phyloP scores from a whole-genome alignment of 2,329 filamentous ascomycete species.

The Fusarium nisikadoi region DNA sequence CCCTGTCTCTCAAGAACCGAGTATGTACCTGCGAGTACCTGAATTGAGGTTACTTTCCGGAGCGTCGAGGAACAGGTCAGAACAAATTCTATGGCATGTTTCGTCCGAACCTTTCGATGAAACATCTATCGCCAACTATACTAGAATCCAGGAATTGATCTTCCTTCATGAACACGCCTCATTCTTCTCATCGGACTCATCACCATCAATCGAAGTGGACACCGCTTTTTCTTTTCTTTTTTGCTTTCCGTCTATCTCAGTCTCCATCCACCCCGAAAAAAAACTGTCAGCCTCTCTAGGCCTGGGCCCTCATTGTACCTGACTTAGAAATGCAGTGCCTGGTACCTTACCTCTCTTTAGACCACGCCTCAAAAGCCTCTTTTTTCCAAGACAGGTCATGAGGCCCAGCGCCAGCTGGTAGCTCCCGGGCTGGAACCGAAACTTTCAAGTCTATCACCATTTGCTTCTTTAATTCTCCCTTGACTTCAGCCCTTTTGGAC shows the following conservation, averaged over 20 bases:
- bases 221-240: conserved; percentile 14
- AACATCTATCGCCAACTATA: conserved; percentile 3
- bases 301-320: conserved; percentile 22
- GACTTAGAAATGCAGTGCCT: conserved; percentile 25
- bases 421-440: conserved; percentile 24
- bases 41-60: neutral
- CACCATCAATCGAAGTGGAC: neutral
- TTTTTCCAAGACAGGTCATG: conserved; percentile 17
- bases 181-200: neutral
- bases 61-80: neutral
- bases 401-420: conserved; percentile 27
- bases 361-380: conserved; percentile 24
- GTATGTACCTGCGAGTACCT: conserved; percentile 32
- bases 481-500: conserved; percentile 10
- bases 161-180: neutral
- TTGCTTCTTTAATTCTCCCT: conserved; percentile 10
- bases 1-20: conserved; percentile 25
- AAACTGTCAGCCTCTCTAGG: conserved; percentile 16
- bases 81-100: neutral
- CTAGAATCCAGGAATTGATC: neutral
- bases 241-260: neutral
- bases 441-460: conserved; percentile 3
- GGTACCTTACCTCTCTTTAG: conserved; percentile 25
- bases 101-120: conserved; percentile 17
- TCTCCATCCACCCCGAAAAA: neutral